A percentile compares a stretch with the other conserved stretches of the same genome.
Conservation (phyloP, 805 yeast species). For the Cyberlindnera euphorbiiphila region DNA sequence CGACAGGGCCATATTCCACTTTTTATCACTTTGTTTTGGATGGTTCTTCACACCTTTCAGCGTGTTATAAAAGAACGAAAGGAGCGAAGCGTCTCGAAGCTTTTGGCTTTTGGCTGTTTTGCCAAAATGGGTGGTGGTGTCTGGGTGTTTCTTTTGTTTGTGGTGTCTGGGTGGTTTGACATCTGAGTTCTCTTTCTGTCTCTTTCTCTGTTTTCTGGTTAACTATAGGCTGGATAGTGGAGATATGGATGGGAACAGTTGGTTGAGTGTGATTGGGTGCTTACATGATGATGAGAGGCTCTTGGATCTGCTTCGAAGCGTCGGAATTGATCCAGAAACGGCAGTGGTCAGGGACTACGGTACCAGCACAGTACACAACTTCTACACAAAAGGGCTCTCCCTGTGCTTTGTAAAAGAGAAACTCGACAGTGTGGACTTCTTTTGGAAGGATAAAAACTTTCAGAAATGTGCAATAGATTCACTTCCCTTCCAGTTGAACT, state of each 20-base stretch:
- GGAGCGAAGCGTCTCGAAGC: too few species aligned
- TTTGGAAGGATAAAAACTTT: conserved; percentile 24
- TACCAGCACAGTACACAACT: conserved; percentile 18
- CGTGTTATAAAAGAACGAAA: too few species aligned
- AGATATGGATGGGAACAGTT: neutral
- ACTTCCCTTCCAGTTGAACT: conserved; percentile 23
- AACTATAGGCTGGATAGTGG: neutral
- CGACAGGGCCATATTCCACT: conserved; percentile 23
- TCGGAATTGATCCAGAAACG: neutral
- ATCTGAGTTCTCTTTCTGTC: neutral
- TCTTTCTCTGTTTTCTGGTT: neutral
- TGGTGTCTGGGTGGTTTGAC: neutral
- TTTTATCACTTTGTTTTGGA: too few species aligned
- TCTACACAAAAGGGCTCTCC: conserved; percentile 25
- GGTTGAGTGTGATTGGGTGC: conserved; percentile 2
- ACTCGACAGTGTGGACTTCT: conserved; percentile 36
- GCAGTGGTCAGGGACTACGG: conserved; percentile 4
- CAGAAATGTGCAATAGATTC: conserved; percentile 6
- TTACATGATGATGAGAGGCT: neutral
- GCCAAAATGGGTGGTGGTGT: too few species aligned
- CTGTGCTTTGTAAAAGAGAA: conserved; percentile 12
- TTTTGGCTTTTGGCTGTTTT: too few species aligned
- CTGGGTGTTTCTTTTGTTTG: too few species aligned
- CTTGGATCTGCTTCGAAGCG: neutral
- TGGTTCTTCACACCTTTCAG: too few species aligned